Evolutionary conservation across 306 rosid species (phyloP).

Genomic region (Trifolium subterraneum): DNA sequence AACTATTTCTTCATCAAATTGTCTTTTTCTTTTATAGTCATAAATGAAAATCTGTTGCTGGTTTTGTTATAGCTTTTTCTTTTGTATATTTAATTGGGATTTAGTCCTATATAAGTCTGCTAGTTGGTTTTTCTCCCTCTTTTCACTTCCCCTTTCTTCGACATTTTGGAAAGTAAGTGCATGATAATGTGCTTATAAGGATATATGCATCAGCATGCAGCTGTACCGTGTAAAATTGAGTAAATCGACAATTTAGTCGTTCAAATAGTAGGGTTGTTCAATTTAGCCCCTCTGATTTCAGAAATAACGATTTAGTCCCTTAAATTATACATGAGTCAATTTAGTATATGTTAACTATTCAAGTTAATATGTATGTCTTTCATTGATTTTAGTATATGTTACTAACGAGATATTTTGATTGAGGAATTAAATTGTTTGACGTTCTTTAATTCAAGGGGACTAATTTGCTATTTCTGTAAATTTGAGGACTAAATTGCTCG

Average conservation of each 20-base stretch:
- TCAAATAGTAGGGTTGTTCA: too few species aligned
- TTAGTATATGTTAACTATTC: not conserved
- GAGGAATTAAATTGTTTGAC: not conserved
- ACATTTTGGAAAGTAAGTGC: not conserved
- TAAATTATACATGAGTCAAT: too few species aligned
- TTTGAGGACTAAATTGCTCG: not conserved
- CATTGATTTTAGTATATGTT: not conserved
- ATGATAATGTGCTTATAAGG: not conserved
- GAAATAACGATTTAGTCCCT: too few species aligned
- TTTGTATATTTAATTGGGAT: constrained; percentile 8
- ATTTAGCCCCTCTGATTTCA: too few species aligned
- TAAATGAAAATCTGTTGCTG: constrained; percentile 16
- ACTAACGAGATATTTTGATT: not conserved
- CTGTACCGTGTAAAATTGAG: not conserved
- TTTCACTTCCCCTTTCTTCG: constrained; percentile 10
- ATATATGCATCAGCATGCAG: not conserved
- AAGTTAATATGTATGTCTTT: not conserved
- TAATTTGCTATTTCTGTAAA: not conserved
- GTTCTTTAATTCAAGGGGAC: not conserved
- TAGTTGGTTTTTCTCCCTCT: not conserved
- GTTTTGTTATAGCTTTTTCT: not conserved
- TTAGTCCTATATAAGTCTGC: constrained; percentile 3
- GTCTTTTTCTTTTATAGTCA: not conserved
- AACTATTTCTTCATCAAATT: too few species aligned
- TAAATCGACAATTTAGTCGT: too few species aligned